phyloP scores from a whole-genome alignment of 164 flowering plant genomes.

The Dillenia suffruticosa region DNA sequence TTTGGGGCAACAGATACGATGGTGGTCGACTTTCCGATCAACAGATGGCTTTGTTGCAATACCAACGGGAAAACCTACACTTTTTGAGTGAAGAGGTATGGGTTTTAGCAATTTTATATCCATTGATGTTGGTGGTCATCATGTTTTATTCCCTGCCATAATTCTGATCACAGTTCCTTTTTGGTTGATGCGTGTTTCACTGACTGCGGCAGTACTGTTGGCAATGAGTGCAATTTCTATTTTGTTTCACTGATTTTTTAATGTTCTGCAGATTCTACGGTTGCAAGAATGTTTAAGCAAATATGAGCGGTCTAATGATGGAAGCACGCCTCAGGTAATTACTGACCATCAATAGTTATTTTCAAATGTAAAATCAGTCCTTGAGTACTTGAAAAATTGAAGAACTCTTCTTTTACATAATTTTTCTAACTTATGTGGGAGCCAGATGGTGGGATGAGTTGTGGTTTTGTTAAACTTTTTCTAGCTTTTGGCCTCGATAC shows the following conservation, averaged over 20 bases:
- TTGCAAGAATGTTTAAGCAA: slow-evolving; percentile 95
- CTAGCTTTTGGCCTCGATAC: too few relatives aligned
- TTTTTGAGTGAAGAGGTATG: slow-evolving; percentile 94
- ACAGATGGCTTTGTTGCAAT: slow-evolving; percentile 97
- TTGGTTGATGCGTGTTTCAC: slow-evolving; percentile 2
- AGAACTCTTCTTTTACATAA: too few relatives aligned
- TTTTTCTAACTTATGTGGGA: too few relatives aligned
- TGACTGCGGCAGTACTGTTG: not conserved
- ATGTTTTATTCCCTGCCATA: not conserved
- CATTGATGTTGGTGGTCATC: not conserved
- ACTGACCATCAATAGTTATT: not conserved
- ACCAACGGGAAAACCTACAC: slow-evolving; percentile 95
- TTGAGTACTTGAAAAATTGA: too few relatives aligned
- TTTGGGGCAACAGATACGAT: slow-evolving; percentile 64
- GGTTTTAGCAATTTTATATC: not conserved
- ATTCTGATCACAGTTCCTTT: not conserved
- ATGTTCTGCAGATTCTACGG: slow-evolving; percentile 66
- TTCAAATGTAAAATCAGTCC: not conserved
- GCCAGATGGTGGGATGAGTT: too few relatives aligned
- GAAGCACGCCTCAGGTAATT: slow-evolving; percentile 87
- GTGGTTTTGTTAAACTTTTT: too few relatives aligned
- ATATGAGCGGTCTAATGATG: slow-evolving; percentile 79
- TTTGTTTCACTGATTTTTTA: not conserved
- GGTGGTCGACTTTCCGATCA: slow-evolving; percentile 96
- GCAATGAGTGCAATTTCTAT: not conserved